Conservation (phyloP, 2,329 filamentous ascomycete genomes). For the Xylogone sp. region DNA sequence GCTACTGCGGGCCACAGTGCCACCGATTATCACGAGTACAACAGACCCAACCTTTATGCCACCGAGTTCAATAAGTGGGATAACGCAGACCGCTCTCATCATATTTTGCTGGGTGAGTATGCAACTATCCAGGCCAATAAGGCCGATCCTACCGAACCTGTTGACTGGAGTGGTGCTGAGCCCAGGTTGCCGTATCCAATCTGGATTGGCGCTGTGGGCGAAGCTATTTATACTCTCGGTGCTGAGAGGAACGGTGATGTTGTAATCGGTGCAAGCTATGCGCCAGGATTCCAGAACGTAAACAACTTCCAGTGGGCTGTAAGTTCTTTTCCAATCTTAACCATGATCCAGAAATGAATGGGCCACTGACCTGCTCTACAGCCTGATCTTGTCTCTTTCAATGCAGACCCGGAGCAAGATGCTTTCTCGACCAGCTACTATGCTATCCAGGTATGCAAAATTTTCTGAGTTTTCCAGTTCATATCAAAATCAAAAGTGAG, state of each 20-base stretch:
- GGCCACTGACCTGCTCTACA: background rate
- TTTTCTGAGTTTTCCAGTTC: no score
- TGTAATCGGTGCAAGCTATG: slow-evolving; percentile 6
- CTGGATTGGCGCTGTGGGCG: slow-evolving; percentile 8
- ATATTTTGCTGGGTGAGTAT: slow-evolving; percentile 8
- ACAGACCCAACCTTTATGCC: slow-evolving; percentile 4
- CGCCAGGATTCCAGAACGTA: slow-evolving; percentile 8
- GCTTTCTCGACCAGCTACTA: slow-evolving; percentile 47
- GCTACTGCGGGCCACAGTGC: slow-evolving; percentile 7
- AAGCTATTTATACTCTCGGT: slow-evolving; percentile 8
- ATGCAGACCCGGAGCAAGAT: slow-evolving; percentile 37
- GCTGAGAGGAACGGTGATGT: slow-evolving; percentile 6
- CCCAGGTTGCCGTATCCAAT: slow-evolving; percentile 2
- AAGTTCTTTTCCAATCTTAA: background rate
- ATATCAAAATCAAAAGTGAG: slow-evolving; percentile 2
- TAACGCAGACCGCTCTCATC: slow-evolving; percentile 4
- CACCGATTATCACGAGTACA: slow-evolving; percentile 8
- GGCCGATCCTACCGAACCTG: background rate
- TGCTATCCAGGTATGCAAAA: slow-evolving; percentile 35
- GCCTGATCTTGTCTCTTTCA: slow-evolving; percentile 7
- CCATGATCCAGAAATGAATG: background rate
- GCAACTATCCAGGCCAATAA: slow-evolving; percentile 5
- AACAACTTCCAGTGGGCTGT: slow-evolving; percentile 6
- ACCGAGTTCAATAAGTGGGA: slow-evolving; percentile 7
- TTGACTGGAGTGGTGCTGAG: slow-evolving; percentile 1